Base-by-base conservation (phyloP, 306 rosid species). In the Ammopiptanthus mongolicus region DNA sequence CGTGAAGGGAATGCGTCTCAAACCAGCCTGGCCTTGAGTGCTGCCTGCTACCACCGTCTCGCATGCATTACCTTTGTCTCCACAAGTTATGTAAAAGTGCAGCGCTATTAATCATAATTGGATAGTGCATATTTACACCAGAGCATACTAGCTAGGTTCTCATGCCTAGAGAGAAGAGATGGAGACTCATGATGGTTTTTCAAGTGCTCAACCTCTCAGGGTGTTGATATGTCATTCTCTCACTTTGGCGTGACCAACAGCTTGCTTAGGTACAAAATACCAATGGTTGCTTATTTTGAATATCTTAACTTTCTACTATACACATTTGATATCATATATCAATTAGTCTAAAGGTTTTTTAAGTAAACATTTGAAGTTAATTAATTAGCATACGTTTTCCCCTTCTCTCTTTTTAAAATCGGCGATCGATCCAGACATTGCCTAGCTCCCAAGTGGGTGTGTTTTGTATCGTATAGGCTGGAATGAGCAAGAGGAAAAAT, bases 1-100 rank as follows among this genome's bases (percentile, higher is more conserved):
- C 0, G 14, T 37, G 11, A 65, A 50, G 71, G 31, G 58, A 31
- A 61, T 51, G 58, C 1, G 50, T 61, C 70, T 33, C 63, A 73
- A 68, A 52, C 69, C 83, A 78, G 77, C 18, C 69, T 65, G 82
- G 65, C 14, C 59, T 72, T 76, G 60, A 71, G 83, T 73, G 83
- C 67, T 33, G 4, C 78, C 85, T 81, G 78, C 83, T 46, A 15
- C 65, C 7, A 28, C 53, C 77, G 76, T 72, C 85, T 74, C 52
- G 83, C 88, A 80, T 79, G 84, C 88, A 62, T 74, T 71, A 25
- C 44, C 44, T 17, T 18, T 81, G 66, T 74, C 65, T 53, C 65
- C 61, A 21, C 23, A 28, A 39, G 5, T 70, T 18, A 63, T 21
- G 46, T 33, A 8, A 65, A 42, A 76, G 65, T 9, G 56, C 53